Conservation (phyloP, 192 early-diverging fungal genomes). For the Chytriomyces confervae region DNA sequence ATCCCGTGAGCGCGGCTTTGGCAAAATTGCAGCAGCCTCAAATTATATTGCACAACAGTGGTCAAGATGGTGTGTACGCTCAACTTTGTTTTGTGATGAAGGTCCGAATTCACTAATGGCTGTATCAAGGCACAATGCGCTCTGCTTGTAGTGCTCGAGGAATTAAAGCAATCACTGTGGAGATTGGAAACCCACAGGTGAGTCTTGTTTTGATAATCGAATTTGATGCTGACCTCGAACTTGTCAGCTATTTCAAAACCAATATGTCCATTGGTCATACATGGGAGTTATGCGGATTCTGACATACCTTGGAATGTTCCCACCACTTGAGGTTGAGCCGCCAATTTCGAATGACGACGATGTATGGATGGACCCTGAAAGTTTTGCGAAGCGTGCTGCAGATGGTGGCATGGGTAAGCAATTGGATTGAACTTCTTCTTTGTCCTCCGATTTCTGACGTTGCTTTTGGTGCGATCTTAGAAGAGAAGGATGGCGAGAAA, state of each 20-base stretch:
- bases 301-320: conserved; percentile 67
- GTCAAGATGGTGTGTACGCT: conserved; percentile 64
- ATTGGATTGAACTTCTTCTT: not conserved
- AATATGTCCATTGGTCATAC: conserved; percentile 77
- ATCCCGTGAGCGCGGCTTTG: conserved; percentile 72
- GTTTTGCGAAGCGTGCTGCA: not conserved
- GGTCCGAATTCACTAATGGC: not conserved
- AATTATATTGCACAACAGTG: conserved; percentile 65
- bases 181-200: conserved; percentile 85
- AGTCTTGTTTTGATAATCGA: not conserved
- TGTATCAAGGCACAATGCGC: conserved; percentile 76
- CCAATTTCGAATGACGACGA: conserved; percentile 22
- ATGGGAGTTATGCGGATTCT: conserved; percentile 72
- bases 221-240: not conserved
- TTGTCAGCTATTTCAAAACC: conserved; percentile 72
- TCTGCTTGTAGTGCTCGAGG: conserved; percentile 76
- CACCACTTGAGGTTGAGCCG: conserved; percentile 30
- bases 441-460: not conserved
- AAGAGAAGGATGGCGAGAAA: conserved; percentile 10
- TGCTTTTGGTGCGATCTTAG: not conserved
- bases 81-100: not conserved
- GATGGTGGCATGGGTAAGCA: not conserved
- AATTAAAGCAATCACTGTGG: conserved; percentile 87
- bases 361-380: conserved; percentile 32
- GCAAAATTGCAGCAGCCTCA: conserved; percentile 87